These are phyloP conservation scores for Pythium phragmiticola DNA, from an alignment of 352 stramenopile species.

Conservation along the genomic window DNA sequence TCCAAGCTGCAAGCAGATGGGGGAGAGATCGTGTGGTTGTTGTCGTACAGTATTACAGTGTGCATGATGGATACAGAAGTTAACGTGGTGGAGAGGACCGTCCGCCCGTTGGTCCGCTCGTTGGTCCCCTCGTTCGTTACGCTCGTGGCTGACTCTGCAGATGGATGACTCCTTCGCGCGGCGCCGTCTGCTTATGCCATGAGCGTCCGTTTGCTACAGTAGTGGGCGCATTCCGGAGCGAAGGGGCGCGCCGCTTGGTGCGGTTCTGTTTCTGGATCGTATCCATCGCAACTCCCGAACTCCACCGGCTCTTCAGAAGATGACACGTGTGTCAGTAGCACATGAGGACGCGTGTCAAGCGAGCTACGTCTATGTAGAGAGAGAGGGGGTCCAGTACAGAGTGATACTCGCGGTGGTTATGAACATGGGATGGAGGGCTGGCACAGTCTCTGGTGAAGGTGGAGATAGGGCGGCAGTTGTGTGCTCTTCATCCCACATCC, in stretches of 20 bases:
- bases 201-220: neutral
- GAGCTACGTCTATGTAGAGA: too few species aligned
- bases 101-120: neutral
- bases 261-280: neutral
- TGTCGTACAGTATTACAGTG: too few species aligned
- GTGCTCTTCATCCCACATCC: too few species aligned
- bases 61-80: too few species aligned
- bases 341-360: too few species aligned
- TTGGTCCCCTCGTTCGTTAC: neutral
- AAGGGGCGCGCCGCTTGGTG: neutral
- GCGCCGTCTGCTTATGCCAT: neutral
- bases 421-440: too few species aligned
- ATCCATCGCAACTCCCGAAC: neutral
- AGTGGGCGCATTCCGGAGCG: neutral
- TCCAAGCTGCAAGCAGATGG: slow-evolving; percentile 11
- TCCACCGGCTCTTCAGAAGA: neutral
- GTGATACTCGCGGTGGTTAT: too few species aligned
- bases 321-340: too few species aligned
- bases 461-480: too few species aligned
- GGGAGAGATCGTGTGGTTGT: neutral
- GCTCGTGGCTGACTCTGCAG: neutral
- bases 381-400: too few species aligned
- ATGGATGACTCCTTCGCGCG: neutral
- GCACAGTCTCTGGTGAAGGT: too few species aligned
- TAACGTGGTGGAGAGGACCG: neutral